phyloP scores from a whole-genome alignment of 169 alveolate genomes.

The Perkinsus chesapeaki region DNA sequence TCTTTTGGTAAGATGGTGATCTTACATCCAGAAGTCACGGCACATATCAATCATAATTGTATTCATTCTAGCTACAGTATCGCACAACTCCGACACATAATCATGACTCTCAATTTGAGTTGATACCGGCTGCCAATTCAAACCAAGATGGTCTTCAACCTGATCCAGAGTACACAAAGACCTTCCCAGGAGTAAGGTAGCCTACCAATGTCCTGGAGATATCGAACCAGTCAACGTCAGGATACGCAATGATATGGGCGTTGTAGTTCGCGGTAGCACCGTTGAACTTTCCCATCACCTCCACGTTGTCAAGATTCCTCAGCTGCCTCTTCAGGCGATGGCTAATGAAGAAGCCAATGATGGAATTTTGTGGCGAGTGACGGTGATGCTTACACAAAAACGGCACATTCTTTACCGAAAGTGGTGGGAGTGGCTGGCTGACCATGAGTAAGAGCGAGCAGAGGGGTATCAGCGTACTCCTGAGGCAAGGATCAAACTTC shows the following conservation, averaged over 20 bases:
- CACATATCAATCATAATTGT: constrained; percentile 75
- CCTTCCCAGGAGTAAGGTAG: not conserved
- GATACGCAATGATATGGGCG: constrained; percentile 82
- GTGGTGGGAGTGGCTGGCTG: constrained; percentile 95
- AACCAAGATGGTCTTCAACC: constrained; percentile 51
- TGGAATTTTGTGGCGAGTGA: not conserved
- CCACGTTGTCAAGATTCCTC: constrained; percentile 27
- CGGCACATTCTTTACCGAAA: constrained; percentile 89
- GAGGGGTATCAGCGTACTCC: constrained; percentile 68
- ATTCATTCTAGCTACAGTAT: constrained; percentile 61
- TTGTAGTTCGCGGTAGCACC: constrained; percentile 94
- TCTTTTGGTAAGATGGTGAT: constrained; percentile 37
- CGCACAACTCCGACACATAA: constrained; percentile 65
- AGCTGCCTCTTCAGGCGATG: constrained; percentile 13
- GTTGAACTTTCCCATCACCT: constrained; percentile 79
- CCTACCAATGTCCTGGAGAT: constrained; percentile 54
- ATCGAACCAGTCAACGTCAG: constrained; percentile 75
- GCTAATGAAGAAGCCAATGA: not conserved
- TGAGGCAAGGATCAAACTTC: not conserved
- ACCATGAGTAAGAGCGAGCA: constrained; percentile 92
- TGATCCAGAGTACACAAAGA: constrained; percentile 5
- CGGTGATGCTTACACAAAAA: constrained; percentile 49
- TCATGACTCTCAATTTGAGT: constrained; percentile 92
- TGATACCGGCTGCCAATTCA: constrained; percentile 77
- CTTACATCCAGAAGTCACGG: constrained; percentile 89